Percentiles rank a stretch among this genome's conserved stretches.
These are phyloP conservation scores for Vitis vinifera DNA, from an alignment of 164 flowering plant species.

Conservation along the genomic window DNA sequence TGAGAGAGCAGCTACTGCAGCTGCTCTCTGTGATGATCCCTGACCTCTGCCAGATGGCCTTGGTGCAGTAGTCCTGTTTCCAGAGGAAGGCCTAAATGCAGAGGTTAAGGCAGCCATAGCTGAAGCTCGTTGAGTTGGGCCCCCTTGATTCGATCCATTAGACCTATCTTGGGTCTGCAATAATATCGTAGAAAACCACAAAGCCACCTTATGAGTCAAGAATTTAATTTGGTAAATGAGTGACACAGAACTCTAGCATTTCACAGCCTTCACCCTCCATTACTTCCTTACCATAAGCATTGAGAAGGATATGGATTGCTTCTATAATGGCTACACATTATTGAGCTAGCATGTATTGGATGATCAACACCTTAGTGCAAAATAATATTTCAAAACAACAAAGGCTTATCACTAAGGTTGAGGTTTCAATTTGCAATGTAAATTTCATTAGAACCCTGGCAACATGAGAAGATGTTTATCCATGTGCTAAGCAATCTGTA, in stretches of 20 bases:
- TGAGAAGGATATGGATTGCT: too few relatives aligned
- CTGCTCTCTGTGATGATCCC: constrained; percentile 92
- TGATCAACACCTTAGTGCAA: too few relatives aligned
- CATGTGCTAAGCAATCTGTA: too few relatives aligned
- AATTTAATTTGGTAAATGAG: too few relatives aligned
- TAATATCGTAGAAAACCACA: neutral
- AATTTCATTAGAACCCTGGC: too few relatives aligned
- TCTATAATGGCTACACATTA: too few relatives aligned
- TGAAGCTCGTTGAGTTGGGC: constrained; percentile 94
- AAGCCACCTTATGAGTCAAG: constrained; percentile 4
- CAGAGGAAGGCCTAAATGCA: constrained; percentile 79
- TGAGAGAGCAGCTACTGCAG: constrained; percentile 98
- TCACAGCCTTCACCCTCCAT: neutral
- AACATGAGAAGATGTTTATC: too few relatives aligned
- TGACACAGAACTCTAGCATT: neutral
- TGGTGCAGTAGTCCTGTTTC: constrained; percentile 36
- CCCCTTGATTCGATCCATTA: constrained; percentile 68
- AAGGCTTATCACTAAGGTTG: too few relatives aligned
- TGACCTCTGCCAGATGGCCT: constrained; percentile 40
- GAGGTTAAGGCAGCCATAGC: constrained; percentile 88
- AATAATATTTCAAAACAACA: too few relatives aligned
- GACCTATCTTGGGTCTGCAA: constrained; percentile 54
- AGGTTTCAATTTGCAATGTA: too few relatives aligned
- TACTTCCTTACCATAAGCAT: neutral
- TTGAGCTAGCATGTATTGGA: too few relatives aligned